Evolutionary conservation across 495 filamentous ascomycete genomes (phyloP), one percentile per base, ranked within the genome.

Genomic region (Aspergillus taichungensis): DNA sequence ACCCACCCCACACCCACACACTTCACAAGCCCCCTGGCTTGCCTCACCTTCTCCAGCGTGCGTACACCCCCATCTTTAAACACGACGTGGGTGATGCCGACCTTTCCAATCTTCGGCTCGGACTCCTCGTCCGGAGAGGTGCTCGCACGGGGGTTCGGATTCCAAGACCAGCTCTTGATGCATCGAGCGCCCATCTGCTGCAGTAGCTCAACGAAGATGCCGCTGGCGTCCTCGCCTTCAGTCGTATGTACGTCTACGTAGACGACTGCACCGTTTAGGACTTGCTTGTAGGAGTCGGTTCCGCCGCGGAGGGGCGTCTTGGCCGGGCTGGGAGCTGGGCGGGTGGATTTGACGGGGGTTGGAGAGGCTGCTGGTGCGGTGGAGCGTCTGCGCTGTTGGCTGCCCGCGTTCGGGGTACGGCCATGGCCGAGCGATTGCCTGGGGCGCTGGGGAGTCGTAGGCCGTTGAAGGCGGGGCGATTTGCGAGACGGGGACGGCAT

Each of bases 61-160:
- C 85, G 77, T 43, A 87, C 79, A 7, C 83, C 83, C 34, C 92
- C 92, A 64, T 95, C 92, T 56, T 96, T 96, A 67, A 85, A 98
- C 1, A 98, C 80, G 1, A 98, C 86, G 55, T 98, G 92, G 5
- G 92, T 98, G 56, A 96, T 89, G 3, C 86, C 87, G 30, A 94
- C 71, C 59, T 82, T 87, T 8, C 62, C 51, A 12, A 62, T 61
- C 24, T 47, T 68, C 7, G 68, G 58, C 5, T 64, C 55, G 0
- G 37, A 44, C 6, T 47, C 56, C 36, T 64, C 64, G 8, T 51
- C 55, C 3, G 64, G 65, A 0, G 59, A 66, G 35, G 65, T 39
- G 44, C 69, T 72, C 6, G 62, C 52, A 3, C 65, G 56, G 7
- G 83, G 83, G 49, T 87, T 92, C 88, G 83, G 83, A 49, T 88